phyloP scores from a whole-genome alignment of 2,329 filamentous ascomycete species.

The Bipolaris cookei region DNA sequence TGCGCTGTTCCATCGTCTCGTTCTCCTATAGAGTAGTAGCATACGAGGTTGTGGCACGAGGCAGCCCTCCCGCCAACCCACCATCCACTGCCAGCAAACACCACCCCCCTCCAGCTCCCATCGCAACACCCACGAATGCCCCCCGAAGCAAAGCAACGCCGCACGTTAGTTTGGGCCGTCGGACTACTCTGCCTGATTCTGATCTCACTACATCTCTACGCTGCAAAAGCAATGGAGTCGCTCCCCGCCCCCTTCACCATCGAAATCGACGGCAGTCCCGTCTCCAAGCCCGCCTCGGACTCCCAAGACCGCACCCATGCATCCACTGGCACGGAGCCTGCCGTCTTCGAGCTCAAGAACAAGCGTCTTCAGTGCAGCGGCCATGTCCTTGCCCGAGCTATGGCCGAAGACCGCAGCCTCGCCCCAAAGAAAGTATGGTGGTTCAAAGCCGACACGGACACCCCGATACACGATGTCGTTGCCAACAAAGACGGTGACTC shows the following conservation, averaged over 20 bases:
- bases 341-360: slow-evolving; percentile 29
- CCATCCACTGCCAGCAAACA: slow-evolving; percentile 1
- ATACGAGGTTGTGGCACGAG: neutral
- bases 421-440: slow-evolving; percentile 30
- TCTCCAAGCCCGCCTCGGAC: slow-evolving; percentile 19
- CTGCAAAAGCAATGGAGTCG: slow-evolving; percentile 22
- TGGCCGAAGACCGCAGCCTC: slow-evolving; percentile 27
- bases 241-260: slow-evolving; percentile 29
- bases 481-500: slow-evolving; percentile 21
- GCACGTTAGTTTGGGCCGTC: slow-evolving; percentile 14
- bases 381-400: slow-evolving; percentile 25
- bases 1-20: neutral
- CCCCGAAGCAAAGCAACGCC: slow-evolving; percentile 5
- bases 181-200: slow-evolving; percentile 11
- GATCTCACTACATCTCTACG: slow-evolving; percentile 4
- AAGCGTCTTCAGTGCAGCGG: slow-evolving; percentile 25
- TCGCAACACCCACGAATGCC: slow-evolving; percentile 10
- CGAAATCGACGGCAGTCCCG: slow-evolving; percentile 28
- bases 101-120: neutral
- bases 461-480: slow-evolving; percentile 23
- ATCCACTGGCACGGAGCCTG: slow-evolving; percentile 24
- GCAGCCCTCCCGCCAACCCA: no score
- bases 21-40: neutral
- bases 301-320: slow-evolving; percentile 26
- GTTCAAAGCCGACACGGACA: slow-evolving; percentile 27